Percentiles rank a stretch among this genome's conserved stretches.
These are phyloP conservation scores for Coniochaeta prunicola DNA, from an alignment of 2,329 filamentous ascomycete genomes.

Conservation along the genomic window DNA sequence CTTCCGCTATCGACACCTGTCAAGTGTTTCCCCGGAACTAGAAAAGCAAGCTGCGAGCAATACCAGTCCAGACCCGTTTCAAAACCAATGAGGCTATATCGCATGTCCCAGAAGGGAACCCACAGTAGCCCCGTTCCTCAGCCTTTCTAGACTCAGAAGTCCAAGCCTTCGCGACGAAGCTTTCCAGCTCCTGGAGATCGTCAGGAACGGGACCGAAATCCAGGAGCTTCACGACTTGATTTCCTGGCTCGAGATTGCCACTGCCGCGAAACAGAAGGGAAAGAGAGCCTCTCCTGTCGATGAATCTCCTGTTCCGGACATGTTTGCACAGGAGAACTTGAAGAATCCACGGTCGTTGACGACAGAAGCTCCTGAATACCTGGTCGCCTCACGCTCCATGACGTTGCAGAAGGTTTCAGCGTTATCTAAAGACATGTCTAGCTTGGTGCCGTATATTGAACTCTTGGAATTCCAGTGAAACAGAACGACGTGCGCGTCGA, in stretches of 20 bases:
- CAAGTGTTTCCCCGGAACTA: background rate
- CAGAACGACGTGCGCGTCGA: too few relatives aligned
- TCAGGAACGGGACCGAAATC: background rate
- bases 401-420: background rate
- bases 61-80: background rate
- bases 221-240: background rate
- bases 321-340: background rate
- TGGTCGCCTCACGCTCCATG: background rate
- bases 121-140: background rate
- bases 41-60: background rate
- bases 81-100: slow-evolving; percentile 1
- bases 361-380: background rate
- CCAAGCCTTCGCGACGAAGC: background rate
- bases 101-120: background rate
- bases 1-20: background rate
- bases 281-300: background rate
- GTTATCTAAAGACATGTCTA: background rate
- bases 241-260: background rate
- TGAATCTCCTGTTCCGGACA: background rate
- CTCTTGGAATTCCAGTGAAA: background rate
- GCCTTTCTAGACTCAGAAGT: background rate
- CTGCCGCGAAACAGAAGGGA: background rate
- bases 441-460: background rate
- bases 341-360: background rate
- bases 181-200: background rate